Base-by-base conservation (phyloP, 306 rosid genomes). In the Corylus heterophylla region DNA sequence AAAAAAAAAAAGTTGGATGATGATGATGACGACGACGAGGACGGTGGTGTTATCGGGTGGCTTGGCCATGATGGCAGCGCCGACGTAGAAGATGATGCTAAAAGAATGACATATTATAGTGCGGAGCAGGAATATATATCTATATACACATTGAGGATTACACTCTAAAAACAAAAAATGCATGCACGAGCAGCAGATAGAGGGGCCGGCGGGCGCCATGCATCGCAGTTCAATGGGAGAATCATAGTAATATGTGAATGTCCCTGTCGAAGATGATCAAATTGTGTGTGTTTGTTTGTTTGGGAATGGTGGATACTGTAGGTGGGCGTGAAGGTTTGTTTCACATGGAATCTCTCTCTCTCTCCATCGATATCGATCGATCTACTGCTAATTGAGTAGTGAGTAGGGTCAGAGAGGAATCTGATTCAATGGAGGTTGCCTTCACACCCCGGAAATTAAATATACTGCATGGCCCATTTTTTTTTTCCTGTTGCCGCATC, bases 401-500 rank as follows among this genome's bases (percentile, higher is more conserved):
- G 1, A 50, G 85, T 71, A 71, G 81, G 77, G 78, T 71, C 80
- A 51, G 4, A 6, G 54, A 63, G 64, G 86, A 85, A 85, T 85
- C 79, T 12, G 88, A 78, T 81, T 75, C 86, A 81, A 71, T 74
- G 81, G 83, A 20, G 45, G 83, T 75, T 62, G 83, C 73, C 75
- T 78, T 78, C 88, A 85, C 54, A 27, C 39, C 9, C 63, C 37
- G 8, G 79, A 76, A 80, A 68, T 50, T 10, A 80, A n/a, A 74
- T 72, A 59, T 80, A 74, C 39, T 55, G 20, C 75, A 74, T 75
- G 87, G 83, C 74, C 85, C 87, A 54, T 71, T 39, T 66, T 39
- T 77, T 31, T 31, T 31, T 62, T 81, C 86, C 83, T 44, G 87
- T 88, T 85, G 86, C 87, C 89, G 84, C 87, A 82, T 83, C 84